Conservation (phyloP, 495 filamentous ascomycete species). For the Penicillium roqueforti region DNA sequence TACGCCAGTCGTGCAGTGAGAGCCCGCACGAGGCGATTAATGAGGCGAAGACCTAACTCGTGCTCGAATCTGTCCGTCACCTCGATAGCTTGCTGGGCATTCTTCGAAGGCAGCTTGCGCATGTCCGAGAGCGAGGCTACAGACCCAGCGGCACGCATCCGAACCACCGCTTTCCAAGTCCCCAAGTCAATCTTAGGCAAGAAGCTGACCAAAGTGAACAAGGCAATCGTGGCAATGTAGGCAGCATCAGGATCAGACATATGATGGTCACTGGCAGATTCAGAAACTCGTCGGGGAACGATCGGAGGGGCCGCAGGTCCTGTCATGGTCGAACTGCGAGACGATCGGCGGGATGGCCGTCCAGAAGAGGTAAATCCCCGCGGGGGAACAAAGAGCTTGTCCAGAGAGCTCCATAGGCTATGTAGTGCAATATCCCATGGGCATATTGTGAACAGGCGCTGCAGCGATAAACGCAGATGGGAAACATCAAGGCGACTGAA, state of each 20-base stretch:
- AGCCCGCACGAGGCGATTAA: constrained; percentile 51
- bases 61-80: constrained; percentile 56
- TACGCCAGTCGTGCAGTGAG: constrained; percentile 51
- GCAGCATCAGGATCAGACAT: constrained; percentile 54
- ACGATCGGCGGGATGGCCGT: constrained; percentile 34
- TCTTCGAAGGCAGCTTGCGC: constrained; percentile 29
- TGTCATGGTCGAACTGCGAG: constrained; percentile 31
- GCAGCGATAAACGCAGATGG: constrained; percentile 32
- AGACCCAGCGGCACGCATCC: constrained; percentile 50
- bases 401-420: constrained; percentile 72
- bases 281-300: constrained; percentile 27
- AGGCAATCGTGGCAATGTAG: constrained; percentile 50
- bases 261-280: constrained; percentile 29
- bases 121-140: constrained; percentile 46
- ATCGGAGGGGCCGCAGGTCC: constrained; percentile 22
- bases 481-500: constrained; percentile 27
- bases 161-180: constrained; percentile 50
- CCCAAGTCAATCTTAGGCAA: constrained; percentile 41
- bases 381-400: constrained; percentile 63
- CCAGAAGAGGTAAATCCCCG: constrained; percentile 44
- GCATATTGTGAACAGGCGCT: constrained; percentile 36
- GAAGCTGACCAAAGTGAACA: constrained; percentile 54
- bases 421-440: constrained; percentile 59
- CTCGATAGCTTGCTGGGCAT: constrained; percentile 30
- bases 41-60: constrained; percentile 54